Evolutionary conservation across 2,329 filamentous ascomycete species (phyloP), one percentile per base, ranked within the genome.

Genomic region (Calonectria ilicicola): DNA sequence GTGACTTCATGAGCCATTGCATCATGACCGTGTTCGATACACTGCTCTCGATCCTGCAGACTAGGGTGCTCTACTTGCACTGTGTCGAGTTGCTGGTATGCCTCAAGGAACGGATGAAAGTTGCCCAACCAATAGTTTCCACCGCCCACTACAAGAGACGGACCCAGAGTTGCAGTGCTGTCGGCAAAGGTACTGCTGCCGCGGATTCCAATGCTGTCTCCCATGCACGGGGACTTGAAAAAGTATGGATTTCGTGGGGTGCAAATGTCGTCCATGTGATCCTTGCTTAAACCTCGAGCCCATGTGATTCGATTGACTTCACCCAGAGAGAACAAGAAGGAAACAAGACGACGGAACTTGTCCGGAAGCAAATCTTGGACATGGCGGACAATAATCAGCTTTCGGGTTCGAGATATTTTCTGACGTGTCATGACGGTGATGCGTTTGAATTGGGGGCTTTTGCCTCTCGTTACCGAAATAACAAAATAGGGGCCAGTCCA

Each of bases 91-190:
- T 78, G 74, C 26, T 80, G 80, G 40, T 80, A 83, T 1, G 81
- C 82, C 10, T 86, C 82, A 7, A 84, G 68, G 69, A 87, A 87
- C 4, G 86, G 85, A 69, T 87, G 86, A 35, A 85, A 87, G 74
- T 84, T 86, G 21, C 83, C 84, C 2, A 87, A 77, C 85, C 85
- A 87, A 69, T 82, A 87, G 65, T 70, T 82, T 0, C 78, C 82
- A 5, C 82, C 84, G 5, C 81, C 83, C 1, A 87, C 77, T 12
- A 78, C 77, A 7, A 87, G 67, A 32, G 84, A 85, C 0, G 86
- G 85, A 0, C 86, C 86, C 8, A 87, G 76, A 1, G 86, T 87
- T 19, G 85, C 84, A 0, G 85, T 86, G 42, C 79, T 81, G 42
- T 85, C 84, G 1, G 82, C 79, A 65, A 79, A 79, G 5, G 72